A percentile compares a stretch with the other conserved stretches of the same genome.
Evolutionary conservation across 2,329 filamentous ascomycete genomes (phyloP).

Genomic region (Colletotrichum higginsianum): DNA sequence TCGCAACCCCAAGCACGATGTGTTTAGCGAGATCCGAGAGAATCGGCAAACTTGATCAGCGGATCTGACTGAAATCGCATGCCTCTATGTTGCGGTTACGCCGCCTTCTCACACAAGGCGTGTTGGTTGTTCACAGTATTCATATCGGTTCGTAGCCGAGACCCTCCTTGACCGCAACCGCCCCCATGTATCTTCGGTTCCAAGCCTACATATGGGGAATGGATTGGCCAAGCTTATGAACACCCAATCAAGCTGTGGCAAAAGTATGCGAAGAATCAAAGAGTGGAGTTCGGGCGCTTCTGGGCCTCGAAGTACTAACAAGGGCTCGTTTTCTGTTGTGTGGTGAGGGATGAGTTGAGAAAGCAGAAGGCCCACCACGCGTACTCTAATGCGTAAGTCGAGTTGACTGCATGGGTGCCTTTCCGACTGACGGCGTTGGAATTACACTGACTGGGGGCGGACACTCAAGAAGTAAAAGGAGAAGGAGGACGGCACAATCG

Average conservation of each 20-base stretch:
- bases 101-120: background rate
- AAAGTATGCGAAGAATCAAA: background rate
- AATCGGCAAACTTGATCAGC: background rate
- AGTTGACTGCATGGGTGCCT: background rate
- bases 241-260: background rate
- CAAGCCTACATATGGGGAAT: background rate
- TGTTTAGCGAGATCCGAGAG: background rate
- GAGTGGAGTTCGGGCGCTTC: background rate
- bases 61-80: background rate
- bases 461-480: constrained; percentile 19
- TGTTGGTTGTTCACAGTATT: no score
- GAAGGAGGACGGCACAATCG: background rate
- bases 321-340: no score
- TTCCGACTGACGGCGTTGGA: background rate
- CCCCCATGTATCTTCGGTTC: background rate
- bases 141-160: background rate
- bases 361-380: background rate
- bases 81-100: background rate
- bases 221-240: background rate
- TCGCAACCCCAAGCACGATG: background rate
- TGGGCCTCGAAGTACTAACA: no score
- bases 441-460: background rate
- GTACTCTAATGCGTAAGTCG: background rate
- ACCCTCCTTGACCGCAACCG: background rate
- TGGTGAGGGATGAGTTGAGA: no score